Evolutionary conservation across 164 flowering plant species (phyloP).

Genomic region (grape (Vitis vinifera)): DNA sequence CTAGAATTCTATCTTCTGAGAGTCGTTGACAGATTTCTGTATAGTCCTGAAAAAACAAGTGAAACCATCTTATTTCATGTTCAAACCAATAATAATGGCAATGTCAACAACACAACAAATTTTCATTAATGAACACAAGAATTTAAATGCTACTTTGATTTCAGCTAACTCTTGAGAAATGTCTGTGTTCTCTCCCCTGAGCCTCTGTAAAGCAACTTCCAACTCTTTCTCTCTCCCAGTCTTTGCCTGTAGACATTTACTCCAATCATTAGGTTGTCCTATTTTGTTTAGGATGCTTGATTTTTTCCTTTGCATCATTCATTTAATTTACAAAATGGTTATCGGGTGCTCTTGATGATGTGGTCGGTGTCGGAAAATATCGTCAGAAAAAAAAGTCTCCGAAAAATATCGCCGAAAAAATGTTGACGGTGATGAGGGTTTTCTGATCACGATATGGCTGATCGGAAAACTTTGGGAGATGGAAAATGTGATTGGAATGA

Average conservation of each 20-base stretch:
- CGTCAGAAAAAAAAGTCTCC: too few relatives aligned
- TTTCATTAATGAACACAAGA: not conserved
- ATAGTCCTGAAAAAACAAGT: conserved; percentile 38
- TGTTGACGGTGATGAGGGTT: too few relatives aligned
- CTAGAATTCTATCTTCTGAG: conserved; percentile 31
- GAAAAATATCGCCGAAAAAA: too few relatives aligned
- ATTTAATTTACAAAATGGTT: too few relatives aligned
- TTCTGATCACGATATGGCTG: too few relatives aligned
- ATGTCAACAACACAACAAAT: not conserved
- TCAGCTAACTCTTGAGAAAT: conserved; percentile 38
- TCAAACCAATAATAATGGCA: not conserved
- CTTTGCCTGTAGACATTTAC: conserved; percentile 30
- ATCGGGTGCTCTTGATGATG: too few relatives aligned
- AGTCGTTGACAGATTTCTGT: conserved; percentile 27
- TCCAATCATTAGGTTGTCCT: too few relatives aligned
- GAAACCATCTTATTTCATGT: not conserved
- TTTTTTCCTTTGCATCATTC: too few relatives aligned
- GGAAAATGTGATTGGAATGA: too few relatives aligned
- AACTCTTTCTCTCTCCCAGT: conserved; percentile 20
- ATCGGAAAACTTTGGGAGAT: too few relatives aligned
- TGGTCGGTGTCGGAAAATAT: too few relatives aligned
- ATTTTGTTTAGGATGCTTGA: too few relatives aligned
- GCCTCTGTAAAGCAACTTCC: conserved; percentile 29
- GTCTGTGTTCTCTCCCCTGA: conserved; percentile 39
- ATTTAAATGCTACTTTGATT: conserved; percentile 24